Evolutionary conservation across 2,329 filamentous ascomycete genomes (phyloP), one percentile per base, ranked within the genome.

Genomic region (Madurella mycetomatis): DNA sequence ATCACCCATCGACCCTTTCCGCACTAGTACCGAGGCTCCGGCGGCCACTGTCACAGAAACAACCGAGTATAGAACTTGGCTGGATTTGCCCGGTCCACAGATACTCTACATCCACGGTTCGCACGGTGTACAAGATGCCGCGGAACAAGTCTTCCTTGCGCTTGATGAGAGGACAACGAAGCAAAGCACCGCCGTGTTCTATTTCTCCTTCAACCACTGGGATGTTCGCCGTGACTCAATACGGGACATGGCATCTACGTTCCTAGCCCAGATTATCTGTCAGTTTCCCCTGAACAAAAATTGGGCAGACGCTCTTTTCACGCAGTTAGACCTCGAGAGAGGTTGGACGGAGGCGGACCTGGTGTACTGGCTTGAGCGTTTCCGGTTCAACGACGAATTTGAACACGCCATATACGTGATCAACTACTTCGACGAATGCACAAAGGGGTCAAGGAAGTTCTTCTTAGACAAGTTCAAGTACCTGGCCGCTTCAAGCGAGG

Each of bases 161-260:
- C 48, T 56, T 25, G 30, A 50, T 2, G 7, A 49, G 41, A 13
- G 34, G 31, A 2, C 18, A 45, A 15, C 34, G 9, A 43, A 18
- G 32, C 4, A 44, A 7, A 25, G 25, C 12, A 44, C 41, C 41
- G 18, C 43, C 17, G 45, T 50, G 12, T 45, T 58, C 16, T 55
- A 55, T 43, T 58, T 55, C 32, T 55, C 51, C 15, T 58, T 58
- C 30, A 44, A 58, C 19, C 49, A 34, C 16, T 52, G 42, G 31
- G 55, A 58, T 42, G 32, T 25, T 31, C 52, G 53, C 18, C 48
- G 55, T n/a, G 25, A 49, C 25, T 55, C 55, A 3, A 47, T 58
- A 7, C 41, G 43, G 3, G 44, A 52, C 44, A 52, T 55, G 55
- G 44, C 53, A 5, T 47, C 52, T 4, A 55, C 55, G 15, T 52